A percentile compares a stretch with the other conserved stretches of the same genome.
These are phyloP conservation scores for Pezicula neosporulosa DNA, from an alignment of 2,329 filamentous ascomycete species.

Conservation along the genomic window DNA sequence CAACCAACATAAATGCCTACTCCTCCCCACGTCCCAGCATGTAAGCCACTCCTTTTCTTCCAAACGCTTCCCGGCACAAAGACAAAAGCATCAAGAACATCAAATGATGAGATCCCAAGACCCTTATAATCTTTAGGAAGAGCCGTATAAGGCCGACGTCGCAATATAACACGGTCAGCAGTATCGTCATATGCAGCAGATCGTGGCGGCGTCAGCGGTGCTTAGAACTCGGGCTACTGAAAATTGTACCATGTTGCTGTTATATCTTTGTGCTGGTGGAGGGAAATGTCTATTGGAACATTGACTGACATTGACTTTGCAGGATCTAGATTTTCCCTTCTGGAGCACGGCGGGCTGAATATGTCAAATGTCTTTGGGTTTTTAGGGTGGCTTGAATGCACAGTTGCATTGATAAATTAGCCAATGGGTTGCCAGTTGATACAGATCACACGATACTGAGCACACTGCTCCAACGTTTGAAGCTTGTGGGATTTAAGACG, in stretches of 20 bases:
- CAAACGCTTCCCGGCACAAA: neutral
- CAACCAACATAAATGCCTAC: too few relatives aligned
- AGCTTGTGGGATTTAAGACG: too few relatives aligned
- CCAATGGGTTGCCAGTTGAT: too few relatives aligned
- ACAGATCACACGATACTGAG: too few relatives aligned
- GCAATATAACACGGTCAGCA: conserved; percentile 6
- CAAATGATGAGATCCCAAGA: conserved; percentile 27
- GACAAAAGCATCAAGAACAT: neutral
- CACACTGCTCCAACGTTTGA: too few relatives aligned
- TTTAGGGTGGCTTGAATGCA: too few relatives aligned
- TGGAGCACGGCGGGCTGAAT: too few relatives aligned
- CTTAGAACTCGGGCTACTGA: conserved; percentile 27
- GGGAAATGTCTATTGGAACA: neutral
- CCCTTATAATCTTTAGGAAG: conserved; percentile 27
- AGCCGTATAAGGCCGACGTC: conserved; percentile 25
- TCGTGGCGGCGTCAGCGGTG: conserved; percentile 21
- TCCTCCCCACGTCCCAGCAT: neutral
- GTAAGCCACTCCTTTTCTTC: neutral
- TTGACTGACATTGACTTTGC: too few relatives aligned
- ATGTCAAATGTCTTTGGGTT: too few relatives aligned
- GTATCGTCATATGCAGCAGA: conserved; percentile 27
- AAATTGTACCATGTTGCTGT: neutral
- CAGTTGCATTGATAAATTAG: too few relatives aligned
- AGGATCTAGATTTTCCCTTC: too few relatives aligned
- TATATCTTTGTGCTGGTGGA: neutral